phyloP scores from a whole-genome alignment of 192 early-diverging fungal species.

The Coemansia sp. region DNA sequence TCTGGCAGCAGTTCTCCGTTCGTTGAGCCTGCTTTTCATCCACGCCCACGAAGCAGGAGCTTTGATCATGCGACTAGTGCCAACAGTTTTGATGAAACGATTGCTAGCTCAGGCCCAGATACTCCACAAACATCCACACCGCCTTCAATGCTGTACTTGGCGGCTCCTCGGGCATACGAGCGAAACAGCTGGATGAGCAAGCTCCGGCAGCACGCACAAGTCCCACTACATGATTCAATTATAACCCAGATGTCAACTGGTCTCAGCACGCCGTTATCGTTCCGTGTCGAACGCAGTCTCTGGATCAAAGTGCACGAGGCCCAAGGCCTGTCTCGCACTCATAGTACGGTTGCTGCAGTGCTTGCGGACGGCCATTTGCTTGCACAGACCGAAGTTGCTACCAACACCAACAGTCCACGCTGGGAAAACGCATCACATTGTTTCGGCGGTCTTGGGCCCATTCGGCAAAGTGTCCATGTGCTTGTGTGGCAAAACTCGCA shows the following conservation, averaged over 20 bases:
- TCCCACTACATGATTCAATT: slow-evolving; percentile 14
- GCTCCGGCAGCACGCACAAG: slow-evolving; percentile 27
- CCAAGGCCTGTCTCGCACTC: slow-evolving; percentile 15
- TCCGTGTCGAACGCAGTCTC: slow-evolving; percentile 42
- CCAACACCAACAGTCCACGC: not conserved
- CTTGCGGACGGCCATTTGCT: slow-evolving; percentile 34
- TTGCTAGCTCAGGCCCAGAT: no score
- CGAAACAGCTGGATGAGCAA: slow-evolving; percentile 44
- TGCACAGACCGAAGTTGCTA: slow-evolving; percentile 22
- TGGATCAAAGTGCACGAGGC: slow-evolving; percentile 44
- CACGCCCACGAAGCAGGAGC: slow-evolving; percentile 13
- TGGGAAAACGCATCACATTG: slow-evolving; percentile 21
- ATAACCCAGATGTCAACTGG: not conserved
- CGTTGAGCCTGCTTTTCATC: not conserved
- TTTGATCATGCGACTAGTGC: not conserved
- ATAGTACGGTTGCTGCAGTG: slow-evolving; percentile 16
- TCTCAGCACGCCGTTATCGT: slow-evolving; percentile 7
- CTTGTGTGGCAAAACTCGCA: slow-evolving; percentile 17
- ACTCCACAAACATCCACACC: not conserved
- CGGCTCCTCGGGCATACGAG: slow-evolving; percentile 30
- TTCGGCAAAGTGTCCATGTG: slow-evolving; percentile 22
- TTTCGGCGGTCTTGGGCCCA: slow-evolving; percentile 40
- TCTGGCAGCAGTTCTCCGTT: no score
- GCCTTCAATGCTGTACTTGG: slow-evolving; percentile 33
- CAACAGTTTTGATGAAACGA: not conserved